A percentile compares a stretch with the other conserved stretches of the same genome.
Conservation (phyloP, 176 grass and related monocot genomes). For the Luzula sylvatica region DNA sequence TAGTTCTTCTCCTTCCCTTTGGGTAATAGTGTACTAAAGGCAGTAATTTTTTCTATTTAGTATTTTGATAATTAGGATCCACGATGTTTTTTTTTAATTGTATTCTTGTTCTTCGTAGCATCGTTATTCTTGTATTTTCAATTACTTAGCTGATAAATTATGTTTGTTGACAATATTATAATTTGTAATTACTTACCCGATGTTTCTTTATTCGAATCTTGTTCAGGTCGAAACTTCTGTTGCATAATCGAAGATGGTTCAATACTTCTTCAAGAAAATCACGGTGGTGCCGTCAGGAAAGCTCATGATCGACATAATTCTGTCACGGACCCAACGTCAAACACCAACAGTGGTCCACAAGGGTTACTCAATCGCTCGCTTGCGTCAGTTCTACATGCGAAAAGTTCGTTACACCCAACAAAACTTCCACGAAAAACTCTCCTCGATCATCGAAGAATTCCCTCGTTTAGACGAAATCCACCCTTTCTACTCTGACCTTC, state of each 20-base stretch:
- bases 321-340: constrained; percentile 35
- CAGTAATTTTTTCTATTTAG: too few species aligned
- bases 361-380: constrained; percentile 34
- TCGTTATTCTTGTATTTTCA: too few species aligned
- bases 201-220: too few species aligned
- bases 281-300: constrained; percentile 42
- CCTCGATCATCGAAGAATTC: constrained; percentile 35
- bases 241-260: constrained; percentile 54
- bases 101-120: too few species aligned
- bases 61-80: too few species aligned
- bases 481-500: constrained; percentile 32
- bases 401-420: constrained; percentile 39
- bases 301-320: constrained; percentile 45
- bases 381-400: constrained; percentile 42
- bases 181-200: too few species aligned
- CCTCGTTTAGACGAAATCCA: constrained; percentile 36
- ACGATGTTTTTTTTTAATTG: too few species aligned
- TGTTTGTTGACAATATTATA: too few species aligned
- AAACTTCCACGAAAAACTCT: constrained; percentile 44
- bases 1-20: too few species aligned
- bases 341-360: constrained; percentile 47
- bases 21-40: too few species aligned
- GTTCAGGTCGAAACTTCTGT: too few species aligned
- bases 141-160: too few species aligned
- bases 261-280: constrained; percentile 45